phyloP scores from a whole-genome alignment of 352 stramenopile genomes.

The Phytophthora hibernalis region DNA sequence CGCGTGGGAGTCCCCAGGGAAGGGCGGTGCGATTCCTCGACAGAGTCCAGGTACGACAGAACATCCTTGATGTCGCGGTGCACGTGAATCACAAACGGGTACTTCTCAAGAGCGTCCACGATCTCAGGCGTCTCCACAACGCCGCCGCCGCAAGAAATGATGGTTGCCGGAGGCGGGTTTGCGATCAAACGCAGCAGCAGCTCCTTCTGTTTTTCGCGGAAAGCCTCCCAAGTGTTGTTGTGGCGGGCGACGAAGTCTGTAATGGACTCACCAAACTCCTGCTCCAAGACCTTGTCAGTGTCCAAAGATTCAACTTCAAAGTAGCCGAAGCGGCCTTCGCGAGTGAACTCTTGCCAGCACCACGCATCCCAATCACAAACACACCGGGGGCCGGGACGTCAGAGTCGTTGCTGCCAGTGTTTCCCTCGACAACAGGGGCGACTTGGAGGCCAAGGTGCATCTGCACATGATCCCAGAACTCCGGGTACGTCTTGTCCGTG shows the following conservation, averaged over 20 bases:
- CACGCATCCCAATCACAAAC: conserved; percentile 90
- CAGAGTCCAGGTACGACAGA: conserved; percentile 61
- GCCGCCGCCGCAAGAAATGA: conserved; percentile 87
- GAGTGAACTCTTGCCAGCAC: conserved; percentile 86
- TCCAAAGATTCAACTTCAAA: conserved; percentile 77
- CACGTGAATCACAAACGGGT: conserved; percentile 77
- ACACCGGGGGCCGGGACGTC: conserved; percentile 46
- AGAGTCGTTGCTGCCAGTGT: conserved; percentile 11
- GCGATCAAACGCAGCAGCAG: conserved; percentile 68
- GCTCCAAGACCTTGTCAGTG: conserved; percentile 78
- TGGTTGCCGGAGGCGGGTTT: conserved; percentile 62
- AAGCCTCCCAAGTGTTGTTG: conserved; percentile 75
- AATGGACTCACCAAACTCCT: conserved; percentile 73
- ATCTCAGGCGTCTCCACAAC: conserved; percentile 81
- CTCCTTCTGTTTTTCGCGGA: conserved; percentile 70
- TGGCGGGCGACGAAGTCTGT: conserved; percentile 70
- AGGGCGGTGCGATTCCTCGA: conserved; percentile 55
- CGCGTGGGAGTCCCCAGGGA: conserved; percentile 67
- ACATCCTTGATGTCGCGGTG: conserved; percentile 79
- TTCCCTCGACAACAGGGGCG: conserved; percentile 47
- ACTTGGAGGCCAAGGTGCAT: conserved; percentile 71
- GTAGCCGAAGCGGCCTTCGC: conserved; percentile 52
- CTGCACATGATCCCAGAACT: conserved; percentile 93
- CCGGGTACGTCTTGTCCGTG: conserved; percentile 98
- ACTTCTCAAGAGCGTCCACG: conserved; percentile 64